Evolutionary conservation across 345 rosid genomes (phyloP), one percentile per base, ranked within the genome.

Genomic region (Rhodomyrtus tomentosa): DNA sequence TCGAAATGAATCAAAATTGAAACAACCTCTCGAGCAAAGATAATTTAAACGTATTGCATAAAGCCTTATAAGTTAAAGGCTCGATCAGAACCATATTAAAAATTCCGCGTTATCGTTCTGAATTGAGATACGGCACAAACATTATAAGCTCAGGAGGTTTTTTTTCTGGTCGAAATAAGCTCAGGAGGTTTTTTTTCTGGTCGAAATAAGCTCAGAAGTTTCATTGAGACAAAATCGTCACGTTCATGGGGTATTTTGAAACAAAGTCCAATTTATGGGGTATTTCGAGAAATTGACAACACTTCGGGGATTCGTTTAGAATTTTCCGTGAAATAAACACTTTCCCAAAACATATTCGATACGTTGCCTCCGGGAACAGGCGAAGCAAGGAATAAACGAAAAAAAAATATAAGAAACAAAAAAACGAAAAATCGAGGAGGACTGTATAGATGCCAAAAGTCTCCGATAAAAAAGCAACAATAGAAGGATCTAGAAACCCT

Each of bases 401-500:
- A 32, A 32, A 15, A 7, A 15, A 15, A 27, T n/a, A 15, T 2
- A 50, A 50, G 14, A 50, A 14, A 3, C 18, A 51, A 49, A 48
- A 6, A 7, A 15, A 27, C 0, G 0, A 8, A 10, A 32, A 68
- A 8, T 18, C 52, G 21, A 25, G 14, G 82, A 25, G 27, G 50
- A 48, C 36, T 80, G n/a, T n/a, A 50, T 49, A 49, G n/a, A 80
- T 29, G 50, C 29, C 29, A 6, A 25, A 80, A 68, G 45, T 68
- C 76, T 36, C 76, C 82, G 82, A 42, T 80, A 6, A 80, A 6
- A n/a, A 15, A 49, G 54, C 38, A n/a, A 25, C 51, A 7, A 68
- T 79, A 59, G 95, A 91, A 93, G 93, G 90, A 91, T 92, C 95
- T 87, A 91, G 95, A 93, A 91, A 92, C 93, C 93, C 93, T 90